A percentile compares a stretch with the other conserved stretches of the same genome.
phyloP scores from a whole-genome alignment of 441 rosid species.

The Erodium trifolium region DNA sequence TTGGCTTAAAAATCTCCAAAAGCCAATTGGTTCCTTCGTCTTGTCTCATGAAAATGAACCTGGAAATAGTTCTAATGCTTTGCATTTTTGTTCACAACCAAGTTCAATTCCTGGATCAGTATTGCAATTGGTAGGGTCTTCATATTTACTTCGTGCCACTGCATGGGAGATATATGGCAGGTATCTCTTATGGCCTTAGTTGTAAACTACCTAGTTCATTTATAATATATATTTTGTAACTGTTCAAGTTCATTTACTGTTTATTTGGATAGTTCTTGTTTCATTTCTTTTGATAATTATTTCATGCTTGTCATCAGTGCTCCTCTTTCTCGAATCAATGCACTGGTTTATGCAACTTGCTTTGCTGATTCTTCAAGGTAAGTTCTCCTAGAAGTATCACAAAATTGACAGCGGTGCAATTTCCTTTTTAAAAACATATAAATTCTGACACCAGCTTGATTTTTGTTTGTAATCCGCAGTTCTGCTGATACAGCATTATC shows the following conservation, averaged over 20 bases:
- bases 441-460: constrained; percentile 12
- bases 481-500: constrained; percentile 83
- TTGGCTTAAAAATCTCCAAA: constrained; percentile 78
- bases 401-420: constrained; percentile 3
- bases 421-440: neutral
- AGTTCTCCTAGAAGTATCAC: constrained; percentile 13
- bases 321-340: constrained; percentile 76
- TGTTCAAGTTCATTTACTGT: neutral
- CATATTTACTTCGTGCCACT: constrained; percentile 80
- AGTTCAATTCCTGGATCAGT: constrained; percentile 87
- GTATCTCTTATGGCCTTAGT: constrained; percentile 23
- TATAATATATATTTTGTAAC: neutral
- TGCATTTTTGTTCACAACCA: constrained; percentile 56
- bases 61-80: constrained; percentile 39
- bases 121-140: constrained; percentile 72
- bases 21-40: constrained; percentile 43
- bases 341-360: constrained; percentile 72
- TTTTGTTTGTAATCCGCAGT: constrained; percentile 35
- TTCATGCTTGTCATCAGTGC: constrained; percentile 36
- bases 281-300: constrained; percentile 7
- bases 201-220: no score
- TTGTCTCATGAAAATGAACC: constrained; percentile 46
- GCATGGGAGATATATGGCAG: constrained; percentile 98
- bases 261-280: neutral
- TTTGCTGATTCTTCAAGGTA: constrained; percentile 78